Evolutionary conservation across 257 asterid genomes (phyloP).

Genomic region (Solanum neorickii): DNA sequence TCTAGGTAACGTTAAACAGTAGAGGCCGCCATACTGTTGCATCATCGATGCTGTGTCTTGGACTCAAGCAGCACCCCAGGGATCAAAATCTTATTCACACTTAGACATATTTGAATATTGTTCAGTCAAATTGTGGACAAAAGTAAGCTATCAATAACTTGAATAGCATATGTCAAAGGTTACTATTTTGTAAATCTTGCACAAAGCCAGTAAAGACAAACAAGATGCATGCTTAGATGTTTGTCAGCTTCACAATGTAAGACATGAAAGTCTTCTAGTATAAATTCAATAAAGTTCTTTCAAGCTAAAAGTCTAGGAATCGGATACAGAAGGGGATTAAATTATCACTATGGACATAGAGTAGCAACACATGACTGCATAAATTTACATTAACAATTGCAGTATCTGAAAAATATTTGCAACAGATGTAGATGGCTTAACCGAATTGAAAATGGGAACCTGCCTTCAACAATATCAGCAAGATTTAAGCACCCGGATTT

Average conservation of each 20-base stretch:
- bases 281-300: not conserved
- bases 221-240: not conserved
- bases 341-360: not conserved
- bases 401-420: not conserved
- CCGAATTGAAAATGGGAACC: slow-evolving; percentile 10
- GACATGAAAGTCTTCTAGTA: not conserved
- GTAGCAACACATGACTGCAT: not conserved
- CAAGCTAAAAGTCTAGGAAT: not conserved
- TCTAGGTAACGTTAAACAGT: not conserved
- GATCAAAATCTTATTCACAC: not conserved
- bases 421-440: not conserved
- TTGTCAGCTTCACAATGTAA: not conserved
- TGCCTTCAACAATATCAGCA: slow-evolving; percentile 84
- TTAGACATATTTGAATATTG: not conserved
- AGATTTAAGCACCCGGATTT: slow-evolving; percentile 88
- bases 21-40: not conserved
- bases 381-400: not conserved
- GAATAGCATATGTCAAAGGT: not conserved
- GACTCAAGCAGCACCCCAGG: not conserved
- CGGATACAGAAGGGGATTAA: not conserved
- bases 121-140: not conserved
- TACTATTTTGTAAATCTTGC: not conserved
- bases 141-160: not conserved
- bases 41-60: not conserved
- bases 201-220: not conserved